Percentiles rank a stretch among this genome's conserved stretches.
These are phyloP conservation scores for Vigna radiata DNA, from an alignment of 306 rosid genomes.

Conservation along the genomic window DNA sequence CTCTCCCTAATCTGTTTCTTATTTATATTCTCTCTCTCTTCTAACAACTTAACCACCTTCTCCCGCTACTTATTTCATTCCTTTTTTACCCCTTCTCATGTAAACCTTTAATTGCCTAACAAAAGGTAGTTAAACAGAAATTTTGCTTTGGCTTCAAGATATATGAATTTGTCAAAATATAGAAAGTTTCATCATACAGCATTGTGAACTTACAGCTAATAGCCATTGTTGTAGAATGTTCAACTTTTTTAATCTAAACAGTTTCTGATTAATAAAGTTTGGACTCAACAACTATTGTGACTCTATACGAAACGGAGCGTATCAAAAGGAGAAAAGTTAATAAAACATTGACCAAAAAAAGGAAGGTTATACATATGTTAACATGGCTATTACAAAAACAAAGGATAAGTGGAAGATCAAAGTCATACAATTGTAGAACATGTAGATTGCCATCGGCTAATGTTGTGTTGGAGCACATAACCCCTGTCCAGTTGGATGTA, in stretches of 20 bases:
- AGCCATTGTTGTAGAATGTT: neutral
- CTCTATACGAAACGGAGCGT: neutral
- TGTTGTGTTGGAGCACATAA: constrained; percentile 61
- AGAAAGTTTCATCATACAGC: constrained; percentile 15
- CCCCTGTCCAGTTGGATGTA: constrained; percentile 74
- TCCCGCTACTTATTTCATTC: too few species aligned
- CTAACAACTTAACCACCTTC: too few species aligned
- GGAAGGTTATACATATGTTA: neutral
- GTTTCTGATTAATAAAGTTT: neutral
- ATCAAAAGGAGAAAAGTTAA: constrained; percentile 1
- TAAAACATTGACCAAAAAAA: constrained; percentile 3
- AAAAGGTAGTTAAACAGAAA: constrained; percentile 12
- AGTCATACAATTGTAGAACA: constrained; percentile 68
- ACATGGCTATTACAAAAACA: neutral
- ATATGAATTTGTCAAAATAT: constrained; percentile 9
- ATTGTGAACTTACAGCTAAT: constrained; percentile 3
- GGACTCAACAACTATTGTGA: neutral
- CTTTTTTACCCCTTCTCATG: too few species aligned
- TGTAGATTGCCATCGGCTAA: constrained; percentile 61
- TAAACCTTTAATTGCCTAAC: too few species aligned
- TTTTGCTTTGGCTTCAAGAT: constrained; percentile 10
- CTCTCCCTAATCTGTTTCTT: too few species aligned
- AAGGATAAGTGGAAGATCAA: constrained; percentile 17
- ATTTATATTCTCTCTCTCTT: too few species aligned
- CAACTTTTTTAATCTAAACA: neutral